phyloP scores from a whole-genome alignment of 495 filamentous ascomycete species.

The Talaromyces adpressus region DNA sequence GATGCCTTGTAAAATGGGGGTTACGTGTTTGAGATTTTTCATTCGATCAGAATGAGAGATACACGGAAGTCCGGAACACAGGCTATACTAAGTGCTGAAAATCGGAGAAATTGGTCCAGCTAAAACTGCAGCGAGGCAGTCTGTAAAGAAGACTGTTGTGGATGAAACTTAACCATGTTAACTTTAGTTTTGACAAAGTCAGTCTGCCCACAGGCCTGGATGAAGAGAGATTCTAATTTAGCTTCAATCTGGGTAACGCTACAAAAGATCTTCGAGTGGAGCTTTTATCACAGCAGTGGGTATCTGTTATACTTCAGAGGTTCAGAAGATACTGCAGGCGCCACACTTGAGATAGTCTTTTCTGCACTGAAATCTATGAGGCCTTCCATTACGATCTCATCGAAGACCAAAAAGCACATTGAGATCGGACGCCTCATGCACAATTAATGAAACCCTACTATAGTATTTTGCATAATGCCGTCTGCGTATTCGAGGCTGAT shows the following conservation, averaged over 20 bases:
- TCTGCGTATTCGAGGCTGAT: neutral
- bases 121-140: neutral
- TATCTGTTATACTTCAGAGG: neutral
- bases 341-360: neutral
- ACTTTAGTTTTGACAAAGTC: neutral
- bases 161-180: neutral
- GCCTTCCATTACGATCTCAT: neutral
- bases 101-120: neutral
- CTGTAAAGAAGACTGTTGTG: neutral
- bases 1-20: neutral
- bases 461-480: neutral
- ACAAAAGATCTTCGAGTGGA: neutral
- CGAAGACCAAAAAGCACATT: neutral
- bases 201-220: neutral
- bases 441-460: neutral
- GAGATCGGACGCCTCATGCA: constrained; percentile 1
- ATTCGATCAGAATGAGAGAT: neutral
- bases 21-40: neutral
- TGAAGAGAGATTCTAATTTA: neutral
- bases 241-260: neutral
- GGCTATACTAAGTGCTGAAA: neutral
- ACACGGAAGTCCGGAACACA: neutral
- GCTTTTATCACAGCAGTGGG: neutral
- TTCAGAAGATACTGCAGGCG: neutral
- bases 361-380: neutral